Base-by-base conservation (phyloP, 2,329 filamentous ascomycete species). In the Fusarium neocosmosporiellum region DNA sequence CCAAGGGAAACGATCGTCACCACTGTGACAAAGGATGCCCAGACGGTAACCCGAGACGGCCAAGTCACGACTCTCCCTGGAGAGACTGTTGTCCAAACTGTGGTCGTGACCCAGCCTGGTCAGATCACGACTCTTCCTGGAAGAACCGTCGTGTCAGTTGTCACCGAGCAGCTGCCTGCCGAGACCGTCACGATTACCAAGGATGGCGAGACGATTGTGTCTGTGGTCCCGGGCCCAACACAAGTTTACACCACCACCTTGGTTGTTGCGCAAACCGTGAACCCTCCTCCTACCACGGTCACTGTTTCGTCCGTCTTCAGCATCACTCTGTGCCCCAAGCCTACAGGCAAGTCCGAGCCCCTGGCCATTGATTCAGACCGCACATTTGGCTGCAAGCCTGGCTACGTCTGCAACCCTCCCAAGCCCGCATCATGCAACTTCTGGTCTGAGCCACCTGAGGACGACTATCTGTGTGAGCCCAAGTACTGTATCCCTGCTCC, bases 371-470 rank as follows among this genome's bases (percentile, higher is more conserved):
- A 73, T 20, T 86, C 85, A 2, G 73, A 88, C 60, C 80, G 80
- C 41, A 88, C 87, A 0, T 90, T 85, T 82, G 89, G 88, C 59
- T 90, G 89, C 76, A 59, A 70, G 14, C 87, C 88, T 3, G 87
- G 88, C 34, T 86, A 77, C 18, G 83, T 90, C 31, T 90, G 89
- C 80, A 85, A 84, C 69, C 84, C 85, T n/a, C 82, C 81, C 4
- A 89, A 86, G 77, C 86, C 87, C 0, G 72, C 62, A 0, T 81
- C 80, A 24, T 90, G 89, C 78, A 85, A 87, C 69, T 65, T 89
- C n/a, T 90, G 85, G 83, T 83, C 82, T 0, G 82, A 82, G 8
- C 78, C 84, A 9, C 89, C 89, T 0, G 72, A 67, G 1, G 77
- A 85, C 31, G 78, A 84, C 22, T 90, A 85, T 66, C 71, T 85